These are phyloP conservation scores for Jaltomata sinuosa DNA, from an alignment of 257 asterid genomes.

Conservation along the genomic window DNA sequence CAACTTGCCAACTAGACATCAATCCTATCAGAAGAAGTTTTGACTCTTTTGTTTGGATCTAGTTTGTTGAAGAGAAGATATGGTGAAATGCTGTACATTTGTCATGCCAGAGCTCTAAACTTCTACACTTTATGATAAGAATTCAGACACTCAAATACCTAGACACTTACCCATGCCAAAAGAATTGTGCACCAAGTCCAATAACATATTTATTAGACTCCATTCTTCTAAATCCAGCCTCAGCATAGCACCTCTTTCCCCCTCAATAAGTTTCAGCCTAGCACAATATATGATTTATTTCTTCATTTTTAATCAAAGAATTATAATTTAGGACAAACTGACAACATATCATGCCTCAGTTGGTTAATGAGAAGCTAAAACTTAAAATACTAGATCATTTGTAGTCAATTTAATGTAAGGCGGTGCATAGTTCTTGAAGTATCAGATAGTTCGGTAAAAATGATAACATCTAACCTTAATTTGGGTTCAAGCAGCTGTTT, in stretches of 20 bases:
- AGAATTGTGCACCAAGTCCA: neutral
- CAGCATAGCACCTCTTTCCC: neutral
- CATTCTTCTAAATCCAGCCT: neutral
- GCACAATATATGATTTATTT: neutral
- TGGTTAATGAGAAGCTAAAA: neutral
- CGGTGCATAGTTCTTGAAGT: neutral
- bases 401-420: neutral
- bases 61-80: neutral
- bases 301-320: neutral
- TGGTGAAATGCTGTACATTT: neutral
- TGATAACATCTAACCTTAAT: slow-evolving; percentile 38
- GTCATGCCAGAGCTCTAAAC: neutral
- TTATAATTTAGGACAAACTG: neutral
- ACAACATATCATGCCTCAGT: neutral
- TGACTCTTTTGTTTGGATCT: neutral
- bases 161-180: neutral
- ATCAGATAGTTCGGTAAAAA: neutral
- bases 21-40: neutral
- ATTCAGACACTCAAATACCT: neutral
- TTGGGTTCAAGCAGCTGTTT: slow-evolving; percentile 49
- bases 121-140: neutral
- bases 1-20: neutral
- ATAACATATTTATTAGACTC: neutral
- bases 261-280: neutral
- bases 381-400: neutral